Conservation (phyloP, 192 early-diverging fungal species). For the Dimargaris cristalligena region DNA sequence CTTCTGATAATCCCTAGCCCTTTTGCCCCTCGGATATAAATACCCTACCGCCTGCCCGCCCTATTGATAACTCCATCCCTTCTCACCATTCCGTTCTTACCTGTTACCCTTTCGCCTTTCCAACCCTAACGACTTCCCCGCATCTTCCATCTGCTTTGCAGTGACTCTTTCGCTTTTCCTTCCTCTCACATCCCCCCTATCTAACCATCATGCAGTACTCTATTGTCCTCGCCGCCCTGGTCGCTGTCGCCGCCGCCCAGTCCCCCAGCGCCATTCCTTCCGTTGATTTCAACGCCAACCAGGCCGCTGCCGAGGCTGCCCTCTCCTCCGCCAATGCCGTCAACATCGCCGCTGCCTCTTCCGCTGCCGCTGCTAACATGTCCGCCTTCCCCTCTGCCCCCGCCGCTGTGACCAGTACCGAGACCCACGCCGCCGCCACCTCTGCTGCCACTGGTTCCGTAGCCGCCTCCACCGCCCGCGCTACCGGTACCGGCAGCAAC, state of each 20-base stretch:
- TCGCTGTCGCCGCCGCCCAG: background rate
- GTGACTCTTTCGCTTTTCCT: background rate
- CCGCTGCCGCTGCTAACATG: background rate
- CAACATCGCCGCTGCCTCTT: background rate
- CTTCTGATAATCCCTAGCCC: too few relatives aligned
- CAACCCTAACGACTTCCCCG: background rate
- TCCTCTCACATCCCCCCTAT: background rate
- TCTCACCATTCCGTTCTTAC: background rate
- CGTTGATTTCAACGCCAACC: background rate
- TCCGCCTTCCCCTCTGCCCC: too few relatives aligned
- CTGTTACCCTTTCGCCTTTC: background rate
- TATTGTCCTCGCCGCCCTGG: background rate
- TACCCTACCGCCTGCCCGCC: background rate
- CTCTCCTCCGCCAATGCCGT: background rate
- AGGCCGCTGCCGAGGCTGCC: background rate
- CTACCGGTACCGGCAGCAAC: background rate
- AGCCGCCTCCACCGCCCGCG: background rate
- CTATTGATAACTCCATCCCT: background rate
- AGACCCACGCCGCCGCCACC: background rate
- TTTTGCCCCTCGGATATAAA: too few relatives aligned
- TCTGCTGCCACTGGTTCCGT: background rate
- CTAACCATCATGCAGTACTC: background rate
- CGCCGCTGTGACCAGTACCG: background rate
- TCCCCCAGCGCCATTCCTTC: background rate
- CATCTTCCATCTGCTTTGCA: background rate